Conservation (phyloP, 192 early-diverging fungal species). For the Coemansia aciculifera region DNA sequence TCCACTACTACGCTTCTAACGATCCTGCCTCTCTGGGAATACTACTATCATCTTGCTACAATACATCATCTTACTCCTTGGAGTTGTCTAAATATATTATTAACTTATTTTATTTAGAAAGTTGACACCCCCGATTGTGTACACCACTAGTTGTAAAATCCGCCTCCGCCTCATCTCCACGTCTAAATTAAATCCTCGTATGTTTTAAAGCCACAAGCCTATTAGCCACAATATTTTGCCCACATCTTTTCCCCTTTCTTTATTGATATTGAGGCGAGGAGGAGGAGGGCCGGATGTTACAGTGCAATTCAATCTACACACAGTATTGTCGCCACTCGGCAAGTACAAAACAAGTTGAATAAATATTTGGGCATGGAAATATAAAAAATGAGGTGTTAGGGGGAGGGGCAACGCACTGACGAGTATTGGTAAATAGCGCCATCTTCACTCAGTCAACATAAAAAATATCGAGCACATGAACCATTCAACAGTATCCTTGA, state of each 20-base stretch:
- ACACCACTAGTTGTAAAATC: background rate
- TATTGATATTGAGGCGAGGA: background rate
- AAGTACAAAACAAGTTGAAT: background rate
- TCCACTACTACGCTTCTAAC: background rate
- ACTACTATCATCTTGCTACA: background rate
- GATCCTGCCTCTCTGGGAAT: background rate
- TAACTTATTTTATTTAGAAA: background rate
- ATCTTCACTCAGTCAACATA: constrained; percentile 4
- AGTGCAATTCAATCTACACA: constrained; percentile 1
- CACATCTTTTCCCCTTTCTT: background rate
- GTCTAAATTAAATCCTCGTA: constrained; percentile 6
- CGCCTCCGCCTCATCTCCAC: constrained; percentile 6
- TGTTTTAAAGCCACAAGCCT: background rate
- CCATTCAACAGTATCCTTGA: background rate
- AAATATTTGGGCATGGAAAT: background rate
- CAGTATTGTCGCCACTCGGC: constrained; percentile 7
- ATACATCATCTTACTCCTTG: background rate
- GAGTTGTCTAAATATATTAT: constrained; percentile 9
- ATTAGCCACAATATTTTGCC: background rate
- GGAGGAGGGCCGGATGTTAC: background rate
- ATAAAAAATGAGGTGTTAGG: background rate
- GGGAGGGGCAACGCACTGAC: background rate
- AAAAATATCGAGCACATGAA: background rate
- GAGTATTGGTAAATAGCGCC: constrained; percentile 8
- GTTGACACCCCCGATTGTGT: background rate